Conservation (phyloP, 2,329 filamentous ascomycete species). For the Sporothrix pallida region DNA sequence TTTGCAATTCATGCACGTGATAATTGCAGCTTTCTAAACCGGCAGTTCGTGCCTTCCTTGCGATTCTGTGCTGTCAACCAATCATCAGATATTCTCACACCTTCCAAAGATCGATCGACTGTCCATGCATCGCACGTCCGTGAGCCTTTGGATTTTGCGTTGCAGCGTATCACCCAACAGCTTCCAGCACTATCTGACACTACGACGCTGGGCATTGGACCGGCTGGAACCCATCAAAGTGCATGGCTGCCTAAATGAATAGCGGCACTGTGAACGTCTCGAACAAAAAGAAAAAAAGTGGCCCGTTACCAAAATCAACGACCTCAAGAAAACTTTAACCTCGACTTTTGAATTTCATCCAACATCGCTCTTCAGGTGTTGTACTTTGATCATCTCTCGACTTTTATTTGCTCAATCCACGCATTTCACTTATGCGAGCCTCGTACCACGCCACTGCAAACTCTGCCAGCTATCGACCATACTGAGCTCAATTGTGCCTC, state of each 20-base stretch:
- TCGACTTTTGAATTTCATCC: background rate
- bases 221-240: background rate
- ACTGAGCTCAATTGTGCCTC: background rate
- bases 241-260: slow-evolving; percentile 33
- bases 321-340: background rate
- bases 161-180: background rate
- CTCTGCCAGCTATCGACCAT: background rate
- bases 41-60: background rate
- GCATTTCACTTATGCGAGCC: background rate
- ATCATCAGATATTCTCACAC: slow-evolving; percentile 6
- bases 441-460: background rate
- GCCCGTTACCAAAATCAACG: slow-evolving; percentile 4
- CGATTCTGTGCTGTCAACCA: background rate
- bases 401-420: background rate
- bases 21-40: background rate
- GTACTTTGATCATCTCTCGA: background rate
- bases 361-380: background rate
- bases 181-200: slow-evolving; percentile 1
- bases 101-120: slow-evolving; percentile 25
- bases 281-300: background rate
- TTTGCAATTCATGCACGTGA: slow-evolving; percentile 6
- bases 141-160: slow-evolving; percentile 8
- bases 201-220: slow-evolving; percentile 3
- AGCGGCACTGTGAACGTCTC: background rate
- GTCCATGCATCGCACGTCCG: slow-evolving; percentile 29